Evolutionary conservation across 441 rosid genomes (phyloP).

Genomic region (Dalechampia spathulata): DNA sequence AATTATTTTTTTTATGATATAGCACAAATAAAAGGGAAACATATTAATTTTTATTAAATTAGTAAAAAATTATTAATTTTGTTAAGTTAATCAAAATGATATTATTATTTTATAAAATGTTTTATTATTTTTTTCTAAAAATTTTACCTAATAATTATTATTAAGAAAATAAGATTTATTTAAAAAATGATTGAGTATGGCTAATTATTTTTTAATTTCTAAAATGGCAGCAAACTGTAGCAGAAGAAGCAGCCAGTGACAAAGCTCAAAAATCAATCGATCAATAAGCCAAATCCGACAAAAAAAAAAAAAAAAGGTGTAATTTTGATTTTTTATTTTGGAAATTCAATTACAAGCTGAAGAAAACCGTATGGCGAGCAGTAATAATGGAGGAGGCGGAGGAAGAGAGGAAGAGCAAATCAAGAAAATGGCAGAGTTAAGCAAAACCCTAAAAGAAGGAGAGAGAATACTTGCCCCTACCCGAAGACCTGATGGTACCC

Average conservation of each 20-base stretch:
- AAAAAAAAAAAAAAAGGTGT: neutral
- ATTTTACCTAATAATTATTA: too few relatives aligned
- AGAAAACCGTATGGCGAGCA: conserved; percentile 35
- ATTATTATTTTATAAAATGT: too few relatives aligned
- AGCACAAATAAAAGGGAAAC: too few relatives aligned
- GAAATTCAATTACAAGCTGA: too few relatives aligned
- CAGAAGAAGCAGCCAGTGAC: neutral
- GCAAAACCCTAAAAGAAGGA: conserved; percentile 93
- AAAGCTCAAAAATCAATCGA: neutral
- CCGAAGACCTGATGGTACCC: conserved; percentile 81
- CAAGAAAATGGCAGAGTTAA: conserved; percentile 56
- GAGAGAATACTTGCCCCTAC: conserved; percentile 82
- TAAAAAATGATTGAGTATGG: too few relatives aligned
- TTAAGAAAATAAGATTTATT: too few relatives aligned
- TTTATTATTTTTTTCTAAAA: too few relatives aligned
- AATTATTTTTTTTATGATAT: too few relatives aligned
- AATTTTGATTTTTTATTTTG: too few relatives aligned
- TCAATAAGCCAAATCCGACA: neutral
- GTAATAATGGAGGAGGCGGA: conserved; percentile 23
- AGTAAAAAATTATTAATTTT: too few relatives aligned
- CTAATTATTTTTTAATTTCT: neutral
- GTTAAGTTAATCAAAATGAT: too few relatives aligned
- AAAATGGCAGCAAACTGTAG: conserved; percentile 2
- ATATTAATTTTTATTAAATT: too few relatives aligned
- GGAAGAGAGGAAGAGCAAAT: conserved; percentile 37